A percentile compares a stretch with the other conserved stretches of the same genome.
Evolutionary conservation across 2,329 filamentous ascomycete species (phyloP).

Genomic region (Thermomyces lanuginosus): DNA sequence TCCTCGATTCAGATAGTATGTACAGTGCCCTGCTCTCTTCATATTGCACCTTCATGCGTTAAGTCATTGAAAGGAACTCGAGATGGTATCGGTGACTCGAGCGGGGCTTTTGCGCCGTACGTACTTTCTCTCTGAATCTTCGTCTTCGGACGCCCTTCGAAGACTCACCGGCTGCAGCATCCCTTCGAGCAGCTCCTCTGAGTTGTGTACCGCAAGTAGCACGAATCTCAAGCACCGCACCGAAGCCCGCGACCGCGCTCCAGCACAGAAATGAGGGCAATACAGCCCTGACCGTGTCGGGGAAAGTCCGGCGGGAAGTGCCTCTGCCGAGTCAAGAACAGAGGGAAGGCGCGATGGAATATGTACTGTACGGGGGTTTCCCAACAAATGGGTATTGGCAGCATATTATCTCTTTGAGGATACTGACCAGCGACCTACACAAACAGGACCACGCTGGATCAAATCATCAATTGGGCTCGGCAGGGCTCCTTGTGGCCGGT

Average conservation of each 20-base stretch:
- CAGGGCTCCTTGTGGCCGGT: constrained; percentile 78
- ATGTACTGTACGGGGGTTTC: constrained; percentile 35
- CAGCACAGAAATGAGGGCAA: constrained; percentile 19
- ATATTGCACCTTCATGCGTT: too few relatives aligned
- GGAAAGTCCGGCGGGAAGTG: constrained; percentile 32
- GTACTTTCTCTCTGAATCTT: constrained; percentile 4
- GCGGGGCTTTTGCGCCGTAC: constrained; percentile 7
- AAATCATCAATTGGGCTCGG: constrained; percentile 68
- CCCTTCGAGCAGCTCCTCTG: constrained; percentile 13
- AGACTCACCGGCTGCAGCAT: constrained; percentile 14
- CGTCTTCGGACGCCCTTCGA: constrained; percentile 5
- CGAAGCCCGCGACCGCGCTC: constrained; percentile 27
- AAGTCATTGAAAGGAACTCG: too few relatives aligned
- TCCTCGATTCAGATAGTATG: too few relatives aligned
- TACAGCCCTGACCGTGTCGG: constrained; percentile 23
- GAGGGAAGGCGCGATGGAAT: constrained; percentile 36
- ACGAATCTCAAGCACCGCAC: constrained; percentile 27
- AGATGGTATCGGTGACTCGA: constrained; percentile 5
- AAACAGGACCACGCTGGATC: constrained; percentile 56
- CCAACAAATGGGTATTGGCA: too few relatives aligned
- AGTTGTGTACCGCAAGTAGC: constrained; percentile 22
- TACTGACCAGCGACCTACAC: neutral
- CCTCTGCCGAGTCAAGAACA: constrained; percentile 34
- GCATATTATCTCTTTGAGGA: too few relatives aligned
- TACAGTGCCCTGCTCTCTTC: too few relatives aligned